phyloP scores from a whole-genome alignment of 2,329 filamentous ascomycete genomes.

The Aureobasidium sp. region DNA sequence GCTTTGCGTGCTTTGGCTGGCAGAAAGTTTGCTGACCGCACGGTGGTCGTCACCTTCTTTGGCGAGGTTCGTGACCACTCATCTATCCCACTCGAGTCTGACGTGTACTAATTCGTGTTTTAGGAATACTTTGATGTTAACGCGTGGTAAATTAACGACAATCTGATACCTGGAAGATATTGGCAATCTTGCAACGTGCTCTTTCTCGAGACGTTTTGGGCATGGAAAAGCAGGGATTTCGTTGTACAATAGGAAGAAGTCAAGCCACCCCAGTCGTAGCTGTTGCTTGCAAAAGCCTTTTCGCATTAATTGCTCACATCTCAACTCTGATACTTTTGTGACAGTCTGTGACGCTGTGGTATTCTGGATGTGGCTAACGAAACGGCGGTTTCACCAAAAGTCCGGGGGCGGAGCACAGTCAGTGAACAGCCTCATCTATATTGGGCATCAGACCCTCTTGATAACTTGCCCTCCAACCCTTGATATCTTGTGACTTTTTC shows the following conservation, averaged over 20 bases:
- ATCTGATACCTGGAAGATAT: conserved; percentile 7
- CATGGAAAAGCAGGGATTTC: conserved; percentile 7
- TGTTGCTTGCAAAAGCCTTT: not conserved
- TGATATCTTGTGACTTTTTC: not conserved
- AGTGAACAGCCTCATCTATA: conserved; percentile 4
- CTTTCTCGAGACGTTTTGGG: not conserved
- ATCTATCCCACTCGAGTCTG: not conserved
- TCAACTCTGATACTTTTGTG: not conserved
- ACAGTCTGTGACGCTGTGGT: not conserved
- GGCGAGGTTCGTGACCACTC: conserved; percentile 57
- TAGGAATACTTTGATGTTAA: conserved; percentile 90
- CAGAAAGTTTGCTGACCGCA: conserved; percentile 90
- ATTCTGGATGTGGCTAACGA: not conserved
- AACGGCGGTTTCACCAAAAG: conserved; percentile 4
- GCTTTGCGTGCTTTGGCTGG: conserved; percentile 86
- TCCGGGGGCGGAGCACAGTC: conserved; percentile 8
- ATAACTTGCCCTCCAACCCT: not conserved
- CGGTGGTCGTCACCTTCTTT: conserved; percentile 94
- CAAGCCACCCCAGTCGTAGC: not conserved
- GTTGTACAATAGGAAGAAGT: conserved; percentile 4
- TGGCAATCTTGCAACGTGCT: conserved; percentile 8
- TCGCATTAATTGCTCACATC: not conserved
- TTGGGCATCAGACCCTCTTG: conserved; percentile 7
- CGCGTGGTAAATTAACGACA: conserved; percentile 56
- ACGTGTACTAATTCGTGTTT: not conserved